These are phyloP conservation scores for Mangifera indica DNA, from an alignment of 345 rosid genomes.

Conservation along the genomic window DNA sequence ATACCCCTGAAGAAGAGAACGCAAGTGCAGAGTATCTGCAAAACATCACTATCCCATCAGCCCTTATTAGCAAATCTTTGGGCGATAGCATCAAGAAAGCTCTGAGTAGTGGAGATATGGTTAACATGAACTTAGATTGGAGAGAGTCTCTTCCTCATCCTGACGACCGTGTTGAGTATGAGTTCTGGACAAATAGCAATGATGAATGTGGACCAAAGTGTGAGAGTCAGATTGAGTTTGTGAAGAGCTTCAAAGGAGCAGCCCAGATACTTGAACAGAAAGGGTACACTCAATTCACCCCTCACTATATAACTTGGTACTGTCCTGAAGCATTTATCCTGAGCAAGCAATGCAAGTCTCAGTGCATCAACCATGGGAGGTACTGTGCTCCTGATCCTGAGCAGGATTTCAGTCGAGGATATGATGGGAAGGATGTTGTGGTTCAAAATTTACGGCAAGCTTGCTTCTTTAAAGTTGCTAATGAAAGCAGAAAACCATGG, in stretches of 20 bases:
- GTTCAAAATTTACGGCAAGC: conserved; percentile 91
- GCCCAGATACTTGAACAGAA: conserved; percentile 89
- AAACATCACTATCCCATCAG: conserved; percentile 64
- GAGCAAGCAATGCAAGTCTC: conserved; percentile 84
- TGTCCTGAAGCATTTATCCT: conserved; percentile 65
- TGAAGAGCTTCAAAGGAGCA: conserved; percentile 78
- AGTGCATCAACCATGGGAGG: conserved; percentile 91
- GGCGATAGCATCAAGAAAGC: conserved; percentile 62
- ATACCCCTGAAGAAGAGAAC: conserved; percentile 47
- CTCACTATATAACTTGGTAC: conserved; percentile 93
- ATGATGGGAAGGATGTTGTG: conserved; percentile 87
- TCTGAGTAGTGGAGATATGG: conserved; percentile 43
- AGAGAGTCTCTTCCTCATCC: conserved; percentile 94
- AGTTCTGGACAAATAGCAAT: conserved; percentile 92
- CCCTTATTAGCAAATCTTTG: conserved; percentile 49
- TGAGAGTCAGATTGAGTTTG: conserved; percentile 85
- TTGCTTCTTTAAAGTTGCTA: conserved; percentile 82
- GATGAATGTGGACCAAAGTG: conserved; percentile 89
- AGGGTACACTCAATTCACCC: conserved; percentile 80
- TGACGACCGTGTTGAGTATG: conserved; percentile 84
- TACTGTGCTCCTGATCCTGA: conserved; percentile 98
- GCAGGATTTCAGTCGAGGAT: conserved; percentile 76
- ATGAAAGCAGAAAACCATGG: conserved; percentile 67
- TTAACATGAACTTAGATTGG: conserved; percentile 75
- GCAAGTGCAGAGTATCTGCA: conserved; percentile 40